Percentiles rank a stretch among this genome's conserved stretches.
phyloP scores from a whole-genome alignment of 1,139 yeast species.

The Spencermartinsiella ligniputridi region DNA sequence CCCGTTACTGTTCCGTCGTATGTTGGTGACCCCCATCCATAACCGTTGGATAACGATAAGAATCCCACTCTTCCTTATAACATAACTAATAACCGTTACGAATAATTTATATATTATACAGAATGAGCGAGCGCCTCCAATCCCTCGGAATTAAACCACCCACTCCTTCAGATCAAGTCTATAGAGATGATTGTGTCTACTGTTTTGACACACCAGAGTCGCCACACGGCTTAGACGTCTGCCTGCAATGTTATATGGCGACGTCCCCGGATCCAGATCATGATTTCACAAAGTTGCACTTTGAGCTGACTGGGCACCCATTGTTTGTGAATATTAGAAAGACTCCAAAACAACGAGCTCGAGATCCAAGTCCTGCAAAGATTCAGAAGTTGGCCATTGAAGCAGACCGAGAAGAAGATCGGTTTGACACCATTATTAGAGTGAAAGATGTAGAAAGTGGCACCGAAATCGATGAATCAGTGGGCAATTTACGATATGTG shows the following conservation, averaged over 20 bases:
- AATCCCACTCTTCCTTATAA: too few relatives aligned
- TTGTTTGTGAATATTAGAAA: conserved; percentile 56
- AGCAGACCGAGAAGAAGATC: conserved; percentile 64
- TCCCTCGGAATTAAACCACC: conserved; percentile 21
- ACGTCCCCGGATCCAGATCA: conserved; percentile 49
- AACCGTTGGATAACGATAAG: too few relatives aligned
- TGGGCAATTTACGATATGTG: conserved; percentile 19
- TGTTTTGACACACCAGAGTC: conserved; percentile 72
- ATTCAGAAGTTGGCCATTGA: conserved; percentile 70
- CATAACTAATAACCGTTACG: too few relatives aligned
- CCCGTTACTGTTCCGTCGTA: too few relatives aligned
- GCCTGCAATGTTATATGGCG: conserved; percentile 61
- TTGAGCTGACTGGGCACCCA: conserved; percentile 46
- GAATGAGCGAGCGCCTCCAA: conserved; percentile 15
- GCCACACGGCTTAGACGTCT: conserved; percentile 62
- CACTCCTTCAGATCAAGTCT: conserved; percentile 36
- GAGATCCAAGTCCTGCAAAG: conserved; percentile 43
- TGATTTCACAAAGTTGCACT: conserved; percentile 55
- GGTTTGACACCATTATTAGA: conserved; percentile 47
- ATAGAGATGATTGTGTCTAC: conserved; percentile 81
- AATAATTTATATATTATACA: too few relatives aligned
- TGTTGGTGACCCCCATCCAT: too few relatives aligned
- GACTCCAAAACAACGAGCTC: conserved; percentile 35
- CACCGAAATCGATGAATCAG: conserved; percentile 14
- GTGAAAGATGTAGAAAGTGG: conserved; percentile 42